Conservation (phyloP, 2,329 filamentous ascomycete genomes). For the Cordyceps militaris region DNA sequence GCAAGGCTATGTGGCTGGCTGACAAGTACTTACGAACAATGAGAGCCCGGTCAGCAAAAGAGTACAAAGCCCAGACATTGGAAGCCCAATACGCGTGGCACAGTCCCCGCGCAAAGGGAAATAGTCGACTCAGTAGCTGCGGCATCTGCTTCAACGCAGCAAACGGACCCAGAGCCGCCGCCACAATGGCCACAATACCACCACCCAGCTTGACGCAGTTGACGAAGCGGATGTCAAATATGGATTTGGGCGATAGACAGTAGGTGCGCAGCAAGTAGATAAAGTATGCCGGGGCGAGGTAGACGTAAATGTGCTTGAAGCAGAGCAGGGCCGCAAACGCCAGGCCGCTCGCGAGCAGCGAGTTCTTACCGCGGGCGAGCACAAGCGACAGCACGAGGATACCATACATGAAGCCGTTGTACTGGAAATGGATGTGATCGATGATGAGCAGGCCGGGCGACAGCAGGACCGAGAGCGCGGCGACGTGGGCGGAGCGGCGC, state of each 20-base stretch:
- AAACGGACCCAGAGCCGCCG: constrained; percentile 84
- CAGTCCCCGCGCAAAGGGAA: constrained; percentile 87
- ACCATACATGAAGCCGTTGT: constrained; percentile 95
- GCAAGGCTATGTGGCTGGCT: background rate
- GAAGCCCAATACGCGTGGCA: constrained; percentile 99
- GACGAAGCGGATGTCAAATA: constrained; percentile 66
- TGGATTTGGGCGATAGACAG: constrained; percentile 70
- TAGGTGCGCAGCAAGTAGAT: constrained; percentile 85
- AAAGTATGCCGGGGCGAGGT: constrained; percentile 92
- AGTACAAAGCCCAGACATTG: constrained; percentile 96
- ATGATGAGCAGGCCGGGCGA: constrained; percentile 94
- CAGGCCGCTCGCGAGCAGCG: constrained; percentile 70
- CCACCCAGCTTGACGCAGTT: constrained; percentile 80
- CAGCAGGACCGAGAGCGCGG: constrained; percentile 80
- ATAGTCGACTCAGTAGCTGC: constrained; percentile 77
- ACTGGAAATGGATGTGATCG: constrained; percentile 98
- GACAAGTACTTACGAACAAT: constrained; percentile 62
- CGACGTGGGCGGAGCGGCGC: constrained; percentile 75
- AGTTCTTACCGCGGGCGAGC: constrained; percentile 66
- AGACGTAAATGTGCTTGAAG: constrained; percentile 97
- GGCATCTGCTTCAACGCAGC: constrained; percentile 71
- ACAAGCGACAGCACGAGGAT: constrained; percentile 81
- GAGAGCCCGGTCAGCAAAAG: constrained; percentile 75
- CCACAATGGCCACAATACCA: constrained; percentile 65
- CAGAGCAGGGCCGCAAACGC: constrained; percentile 81